phyloP scores from a whole-genome alignment of 1,284 basidiomycete genomes.

The Meira miltonrushii region DNA sequence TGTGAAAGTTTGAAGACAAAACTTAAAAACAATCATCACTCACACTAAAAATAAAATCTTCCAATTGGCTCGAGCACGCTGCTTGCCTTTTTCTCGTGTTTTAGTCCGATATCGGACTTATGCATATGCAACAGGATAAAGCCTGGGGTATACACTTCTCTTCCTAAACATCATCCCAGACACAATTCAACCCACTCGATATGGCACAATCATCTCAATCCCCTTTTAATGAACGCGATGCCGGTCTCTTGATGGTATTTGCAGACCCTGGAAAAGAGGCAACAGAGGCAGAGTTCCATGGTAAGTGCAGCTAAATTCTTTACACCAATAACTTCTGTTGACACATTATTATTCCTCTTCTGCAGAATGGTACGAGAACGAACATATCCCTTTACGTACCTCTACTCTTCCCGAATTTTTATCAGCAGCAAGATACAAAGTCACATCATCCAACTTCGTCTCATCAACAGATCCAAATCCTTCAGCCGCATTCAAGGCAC shows the following conservation, averaged over 20 bases:
- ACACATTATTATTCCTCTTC: background rate
- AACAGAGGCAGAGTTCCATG: constrained; percentile 43
- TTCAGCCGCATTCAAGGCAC: constrained; percentile 14
- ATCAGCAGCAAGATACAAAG: constrained; percentile 18
- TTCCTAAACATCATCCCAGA: background rate
- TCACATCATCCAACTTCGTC: constrained; percentile 1
- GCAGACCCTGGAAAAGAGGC: constrained; percentile 41
- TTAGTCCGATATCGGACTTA: too few relatives aligned
- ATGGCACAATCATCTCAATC: background rate
- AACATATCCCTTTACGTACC: constrained; percentile 53
- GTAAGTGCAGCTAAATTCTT: constrained; percentile 15
- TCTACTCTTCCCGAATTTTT: constrained; percentile 18
- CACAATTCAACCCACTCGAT: constrained; percentile 4
- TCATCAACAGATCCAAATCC: constrained; percentile 2
- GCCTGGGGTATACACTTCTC: too few relatives aligned
- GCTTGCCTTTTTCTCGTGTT: too few relatives aligned
- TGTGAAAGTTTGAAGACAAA: too few relatives aligned
- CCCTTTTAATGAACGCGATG: constrained; percentile 17
- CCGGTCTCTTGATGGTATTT: constrained; percentile 46
- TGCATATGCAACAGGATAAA: too few relatives aligned
- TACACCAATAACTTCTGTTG: background rate
- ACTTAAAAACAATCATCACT: background rate
- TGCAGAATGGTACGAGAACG: constrained; percentile 54
- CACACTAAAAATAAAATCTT: too few relatives aligned
- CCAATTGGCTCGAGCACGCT: too few relatives aligned